Evolutionary conservation across 352 stramenopile species (phyloP), one percentile per base, ranked within the genome.

Genomic region (Pythium scleroteichum): DNA sequence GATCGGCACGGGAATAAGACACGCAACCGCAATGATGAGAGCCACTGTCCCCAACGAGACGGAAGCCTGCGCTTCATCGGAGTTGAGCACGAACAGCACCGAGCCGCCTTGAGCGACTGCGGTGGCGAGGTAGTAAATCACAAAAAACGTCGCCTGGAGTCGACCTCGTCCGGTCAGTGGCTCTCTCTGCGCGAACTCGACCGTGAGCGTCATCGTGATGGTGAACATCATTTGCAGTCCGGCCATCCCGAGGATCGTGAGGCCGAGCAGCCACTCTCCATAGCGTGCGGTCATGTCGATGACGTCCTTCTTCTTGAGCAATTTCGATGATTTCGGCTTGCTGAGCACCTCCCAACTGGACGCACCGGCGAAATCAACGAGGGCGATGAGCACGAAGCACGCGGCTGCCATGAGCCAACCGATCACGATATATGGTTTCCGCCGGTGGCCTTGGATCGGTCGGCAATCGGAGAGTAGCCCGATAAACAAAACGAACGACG

Each of bases 361-460:
- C 12, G 58, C 40, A 3, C 19, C n/a, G 1, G 58, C 49, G n/a
- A 63, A 68, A 22, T 67, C 55, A n/a, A 71, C 8, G 2, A 66
- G 8, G 16, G 42, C 58, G n/a, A 59, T 53, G n/a, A 59, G 13
- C 3, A 49, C 14, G 32, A 66, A 58, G 10, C 41, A n/a, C 27
- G 59, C 35, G 22, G 23, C 45, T 3, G 50, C 48, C 3, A 44
- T 13, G 22, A 45, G 8, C 58, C 49, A 66, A 6, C 92, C 92
- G 19, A 94, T 53, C 22, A 95, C 78, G 72, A 97, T 96, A 71
- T 97, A 98, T 12, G 87, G 79, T 71, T 96, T 97, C 35, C 89
- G 78, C 8, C 85, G 88, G 19, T 87, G 74, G 0, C 90, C 87
- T 66, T 83, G 82, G 66, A 97, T 92, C 32, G 92, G 90, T 55